Evolutionary conservation across 2,329 filamentous ascomycete species (phyloP), one percentile per base, ranked within the genome.

Genomic region (Lachnellula cervina): DNA sequence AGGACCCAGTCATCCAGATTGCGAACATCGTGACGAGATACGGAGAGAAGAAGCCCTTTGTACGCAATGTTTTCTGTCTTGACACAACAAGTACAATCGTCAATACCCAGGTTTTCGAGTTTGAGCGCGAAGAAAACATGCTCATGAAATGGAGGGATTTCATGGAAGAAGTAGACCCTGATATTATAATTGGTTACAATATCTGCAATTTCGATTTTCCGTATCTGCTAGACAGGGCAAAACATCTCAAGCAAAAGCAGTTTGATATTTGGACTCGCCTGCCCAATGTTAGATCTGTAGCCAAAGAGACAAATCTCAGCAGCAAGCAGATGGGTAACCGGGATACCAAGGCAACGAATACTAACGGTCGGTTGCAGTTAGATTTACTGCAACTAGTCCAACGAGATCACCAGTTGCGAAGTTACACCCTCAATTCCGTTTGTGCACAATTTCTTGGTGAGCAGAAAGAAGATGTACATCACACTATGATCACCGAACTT

Each of bases 151-250:
- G 94, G 94, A 86, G 89, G 66, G 81, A 95, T 57, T 99, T 99
- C 62, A 73, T 99, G 16, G 80, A 95, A 64, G 84, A 90, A 66
- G 90, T 94, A 1, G 94, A 99, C 63, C 93, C 94, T 0, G 94
- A 99, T 74, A 89, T 99, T 62, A 96, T 99, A 67, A 99, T 95
- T 54, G 94, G 94, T 46, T 99, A 99, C 84, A 99, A 99, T 72
- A 99, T 96, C 74, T 78, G 89, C 69, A 99, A 99, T 74, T 99
- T 99, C 73, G 94, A 99, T 76, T 97, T 99, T 62, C 93, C 93
- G 0, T 99, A 99, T 69, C 81, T 99, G 0, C 79, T 99, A 11
- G 89, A 96, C 54, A 84, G 94, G 46, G 94, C 92, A 9, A 89
- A 81, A 62, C 86, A 96, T 69, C 78, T 99, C 28, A 96, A 94